phyloP scores from a whole-genome alignment of 257 asterid species.

The Verbascum thapsus region DNA sequence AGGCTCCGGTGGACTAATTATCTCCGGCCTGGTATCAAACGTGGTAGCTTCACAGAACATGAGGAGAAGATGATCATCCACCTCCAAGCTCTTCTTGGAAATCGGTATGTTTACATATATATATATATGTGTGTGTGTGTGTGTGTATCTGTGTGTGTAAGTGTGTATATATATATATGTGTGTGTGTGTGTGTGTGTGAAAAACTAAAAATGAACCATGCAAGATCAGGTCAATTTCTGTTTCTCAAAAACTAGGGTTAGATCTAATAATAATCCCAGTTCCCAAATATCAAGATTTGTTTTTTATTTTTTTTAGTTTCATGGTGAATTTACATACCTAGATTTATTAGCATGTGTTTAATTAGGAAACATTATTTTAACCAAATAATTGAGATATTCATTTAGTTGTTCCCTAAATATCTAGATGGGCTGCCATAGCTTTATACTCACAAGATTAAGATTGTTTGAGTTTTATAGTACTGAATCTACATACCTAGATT shows the following conservation, averaged over 20 bases:
- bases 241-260: constrained; percentile 26
- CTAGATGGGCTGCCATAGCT: no score
- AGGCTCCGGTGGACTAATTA: constrained; percentile 79
- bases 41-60: constrained; percentile 60
- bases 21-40: constrained; percentile 79
- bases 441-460: no score
- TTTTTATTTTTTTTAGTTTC: not conserved
- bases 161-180: not conserved
- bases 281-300: not conserved
- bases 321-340: no score
- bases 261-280: constrained; percentile 30
- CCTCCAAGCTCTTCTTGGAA: constrained; percentile 82
- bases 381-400: not conserved
- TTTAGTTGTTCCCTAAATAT: no score
- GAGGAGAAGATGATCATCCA: constrained; percentile 76
- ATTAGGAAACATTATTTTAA: no score
- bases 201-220: constrained; percentile 16
- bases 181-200: no score
- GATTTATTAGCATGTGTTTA: constrained; percentile 1
- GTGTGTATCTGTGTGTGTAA: constrained; percentile 24
- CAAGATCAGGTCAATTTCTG: constrained; percentile 18
- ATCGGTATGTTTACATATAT: constrained; percentile 38
- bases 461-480: no score
- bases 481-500: no score
- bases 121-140: not conserved